Conservation (phyloP, 1,139 yeast genomes). For the Yamadazyma dendronema region DNA sequence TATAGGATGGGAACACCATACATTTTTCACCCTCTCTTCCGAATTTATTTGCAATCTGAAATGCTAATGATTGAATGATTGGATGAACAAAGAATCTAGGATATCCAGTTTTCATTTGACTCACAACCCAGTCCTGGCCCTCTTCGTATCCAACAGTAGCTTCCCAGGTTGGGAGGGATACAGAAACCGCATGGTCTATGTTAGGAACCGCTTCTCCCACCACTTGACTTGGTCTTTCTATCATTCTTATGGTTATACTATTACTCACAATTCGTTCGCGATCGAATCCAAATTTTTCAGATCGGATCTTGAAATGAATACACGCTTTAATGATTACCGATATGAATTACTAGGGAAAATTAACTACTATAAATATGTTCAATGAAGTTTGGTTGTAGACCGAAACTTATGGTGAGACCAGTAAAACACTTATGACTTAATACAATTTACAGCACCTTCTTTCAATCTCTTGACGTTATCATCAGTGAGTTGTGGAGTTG, state of each 20-base stretch:
- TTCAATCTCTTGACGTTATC: constrained; percentile 46
- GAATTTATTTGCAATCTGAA: constrained; percentile 53
- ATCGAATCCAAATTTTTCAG: neutral
- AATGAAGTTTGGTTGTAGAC: too few species aligned
- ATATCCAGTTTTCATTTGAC: constrained; percentile 80
- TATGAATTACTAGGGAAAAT: too few species aligned
- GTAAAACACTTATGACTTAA: constrained; percentile 48
- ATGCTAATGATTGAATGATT: constrained; percentile 61
- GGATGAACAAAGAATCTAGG: constrained; percentile 85
- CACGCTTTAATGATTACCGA: neutral
- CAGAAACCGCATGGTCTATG: constrained; percentile 90
- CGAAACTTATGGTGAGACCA: too few species aligned
- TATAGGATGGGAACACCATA: constrained; percentile 74
- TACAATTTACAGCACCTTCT: constrained; percentile 73
- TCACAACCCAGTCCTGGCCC: constrained; percentile 81
- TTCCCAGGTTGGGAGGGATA: constrained; percentile 91
- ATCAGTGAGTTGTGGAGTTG: constrained; percentile 13
- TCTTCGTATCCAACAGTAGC: constrained; percentile 91
- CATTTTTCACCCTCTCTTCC: constrained; percentile 76
- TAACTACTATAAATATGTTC: neutral
- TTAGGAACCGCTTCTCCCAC: constrained; percentile 88
- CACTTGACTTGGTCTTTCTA: constrained; percentile 35
- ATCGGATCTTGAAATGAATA: neutral
- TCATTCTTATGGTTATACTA: neutral
- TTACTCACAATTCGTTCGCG: constrained; percentile 1